phyloP scores from a whole-genome alignment of 140 eudicot genomes.

The Flaveria floridana region DNA sequence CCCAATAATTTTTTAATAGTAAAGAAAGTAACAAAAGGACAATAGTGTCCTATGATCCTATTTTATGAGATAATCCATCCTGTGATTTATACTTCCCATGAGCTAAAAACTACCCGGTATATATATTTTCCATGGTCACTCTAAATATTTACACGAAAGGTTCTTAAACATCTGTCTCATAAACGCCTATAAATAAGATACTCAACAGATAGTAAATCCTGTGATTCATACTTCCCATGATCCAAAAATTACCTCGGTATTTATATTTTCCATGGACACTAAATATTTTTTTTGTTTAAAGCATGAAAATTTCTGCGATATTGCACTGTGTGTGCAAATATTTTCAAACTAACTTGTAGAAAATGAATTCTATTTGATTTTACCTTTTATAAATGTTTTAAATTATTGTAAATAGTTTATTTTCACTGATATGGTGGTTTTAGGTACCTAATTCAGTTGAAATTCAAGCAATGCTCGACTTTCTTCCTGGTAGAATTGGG shows the following conservation, averaged over 20 bases:
- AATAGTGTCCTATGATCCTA: too few species aligned
- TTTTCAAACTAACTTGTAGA: background rate
- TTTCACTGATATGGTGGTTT: constrained; percentile 47
- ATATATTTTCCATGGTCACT: background rate
- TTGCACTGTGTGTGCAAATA: background rate
- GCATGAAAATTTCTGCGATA: background rate
- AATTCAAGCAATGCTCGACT: constrained; percentile 75
- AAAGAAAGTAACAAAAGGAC: background rate
- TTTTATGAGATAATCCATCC: too few species aligned
- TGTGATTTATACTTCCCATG: too few species aligned
- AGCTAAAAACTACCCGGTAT: background rate
- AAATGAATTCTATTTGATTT: background rate
- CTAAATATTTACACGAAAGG: background rate
- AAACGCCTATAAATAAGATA: background rate
- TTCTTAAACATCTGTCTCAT: background rate
- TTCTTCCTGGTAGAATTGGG: constrained; percentile 86
- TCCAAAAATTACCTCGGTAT: background rate
- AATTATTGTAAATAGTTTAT: constrained; percentile 31
- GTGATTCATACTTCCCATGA: background rate
- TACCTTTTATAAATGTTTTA: background rate
- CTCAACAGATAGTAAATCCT: background rate
- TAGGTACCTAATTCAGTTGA: constrained; percentile 92
- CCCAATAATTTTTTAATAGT: background rate
- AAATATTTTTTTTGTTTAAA: background rate
- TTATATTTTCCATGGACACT: too few species aligned